These are phyloP conservation scores for Rhodocollybia butyracea DNA, from an alignment of 768 basidiomycete species.

Conservation along the genomic window DNA sequence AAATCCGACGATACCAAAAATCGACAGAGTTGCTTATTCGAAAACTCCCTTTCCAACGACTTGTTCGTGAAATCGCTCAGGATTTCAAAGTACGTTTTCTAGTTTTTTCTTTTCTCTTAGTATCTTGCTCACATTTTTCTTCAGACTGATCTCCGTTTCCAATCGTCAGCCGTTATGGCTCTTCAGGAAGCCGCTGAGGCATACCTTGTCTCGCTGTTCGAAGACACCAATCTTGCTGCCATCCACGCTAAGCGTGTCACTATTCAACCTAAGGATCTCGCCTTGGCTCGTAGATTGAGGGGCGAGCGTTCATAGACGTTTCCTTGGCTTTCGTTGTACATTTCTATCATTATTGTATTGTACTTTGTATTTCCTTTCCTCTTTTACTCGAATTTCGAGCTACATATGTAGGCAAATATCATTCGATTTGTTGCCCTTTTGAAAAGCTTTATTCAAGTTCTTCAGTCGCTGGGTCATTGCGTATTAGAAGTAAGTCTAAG, in stretches of 20 bases:
- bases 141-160: slow-evolving; percentile 67
- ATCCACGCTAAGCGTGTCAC: slow-evolving; percentile 88
- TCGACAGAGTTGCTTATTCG: slow-evolving; percentile 82
- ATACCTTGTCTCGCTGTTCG: slow-evolving; percentile 48
- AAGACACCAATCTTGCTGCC: slow-evolving; percentile 68
- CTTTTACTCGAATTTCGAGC: not conserved
- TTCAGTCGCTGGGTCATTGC: not conserved
- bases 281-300: slow-evolving; percentile 73
- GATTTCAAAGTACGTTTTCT: slow-evolving; percentile 55
- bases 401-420: not conserved
- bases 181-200: slow-evolving; percentile 84
- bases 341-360: slow-evolving; percentile 2
- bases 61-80: slow-evolving; percentile 73
- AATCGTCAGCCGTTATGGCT: slow-evolving; percentile 73
- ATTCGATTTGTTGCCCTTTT: not conserved
- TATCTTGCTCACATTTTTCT: slow-evolving; percentile 55
- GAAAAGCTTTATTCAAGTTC: not conserved
- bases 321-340: too few species aligned
- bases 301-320: slow-evolving; percentile 40
- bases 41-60: slow-evolving; percentile 83
- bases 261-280: slow-evolving; percentile 80
- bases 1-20: slow-evolving; percentile 80
- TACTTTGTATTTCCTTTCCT: not conserved
- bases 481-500: too few species aligned
- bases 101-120: not conserved